phyloP scores from a whole-genome alignment of 139 green algal genomes.

The Chlamydomonas applanata region DNA sequence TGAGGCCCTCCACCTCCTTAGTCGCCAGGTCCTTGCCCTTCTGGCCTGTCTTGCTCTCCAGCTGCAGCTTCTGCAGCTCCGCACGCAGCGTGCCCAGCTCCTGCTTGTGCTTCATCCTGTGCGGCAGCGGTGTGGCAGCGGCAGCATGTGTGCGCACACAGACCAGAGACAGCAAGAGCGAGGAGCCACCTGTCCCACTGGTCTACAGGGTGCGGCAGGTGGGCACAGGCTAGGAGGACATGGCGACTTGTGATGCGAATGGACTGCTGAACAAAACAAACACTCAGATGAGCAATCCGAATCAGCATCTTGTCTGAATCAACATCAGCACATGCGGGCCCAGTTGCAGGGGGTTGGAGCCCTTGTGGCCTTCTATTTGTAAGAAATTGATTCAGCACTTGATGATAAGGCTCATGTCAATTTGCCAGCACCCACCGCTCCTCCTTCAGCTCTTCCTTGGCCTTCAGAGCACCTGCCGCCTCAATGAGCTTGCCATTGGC shows the following conservation, averaged over 20 bases:
- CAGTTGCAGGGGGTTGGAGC: too few species aligned
- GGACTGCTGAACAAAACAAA: too few species aligned
- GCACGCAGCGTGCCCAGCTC: slow-evolving; percentile 49
- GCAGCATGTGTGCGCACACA: neutral
- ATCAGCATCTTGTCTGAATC: too few species aligned
- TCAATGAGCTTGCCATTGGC: slow-evolving; percentile 63
- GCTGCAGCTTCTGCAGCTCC: slow-evolving; percentile 63
- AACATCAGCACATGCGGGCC: too few species aligned
- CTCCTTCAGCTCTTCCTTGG: slow-evolving; percentile 79
- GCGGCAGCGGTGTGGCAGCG: neutral
- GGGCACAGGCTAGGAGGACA: too few species aligned
- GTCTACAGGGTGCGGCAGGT: too few species aligned
- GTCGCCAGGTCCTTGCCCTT: slow-evolving; percentile 63
- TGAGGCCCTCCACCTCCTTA: slow-evolving; percentile 75
- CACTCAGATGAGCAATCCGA: too few species aligned
- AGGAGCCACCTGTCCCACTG: too few species aligned
- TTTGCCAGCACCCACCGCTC: slow-evolving; percentile 50
- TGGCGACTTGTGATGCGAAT: too few species aligned
- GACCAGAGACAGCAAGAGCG: neutral
- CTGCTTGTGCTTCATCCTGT: slow-evolving; percentile 77
- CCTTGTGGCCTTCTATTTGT: too few species aligned
- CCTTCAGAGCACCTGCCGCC: slow-evolving; percentile 61
- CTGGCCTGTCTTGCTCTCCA: slow-evolving; percentile 57
- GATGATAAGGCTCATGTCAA: too few species aligned
- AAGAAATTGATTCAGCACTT: too few species aligned